phyloP scores from a whole-genome alignment of 441 rosid species.

The Euphorbia celastroides region DNA sequence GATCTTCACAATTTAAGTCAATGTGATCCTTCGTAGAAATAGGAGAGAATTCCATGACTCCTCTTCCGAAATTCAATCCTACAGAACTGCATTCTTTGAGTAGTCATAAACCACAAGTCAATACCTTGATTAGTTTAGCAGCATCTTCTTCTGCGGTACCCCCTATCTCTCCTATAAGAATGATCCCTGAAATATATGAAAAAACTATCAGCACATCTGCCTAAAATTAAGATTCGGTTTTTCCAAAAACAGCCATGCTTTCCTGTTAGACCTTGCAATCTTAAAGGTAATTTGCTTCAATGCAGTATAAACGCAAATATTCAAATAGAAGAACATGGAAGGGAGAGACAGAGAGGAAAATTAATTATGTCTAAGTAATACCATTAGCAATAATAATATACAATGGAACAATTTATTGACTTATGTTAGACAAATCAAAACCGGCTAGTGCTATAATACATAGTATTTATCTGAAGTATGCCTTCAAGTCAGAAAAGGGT shows the following conservation, averaged over 20 bases:
- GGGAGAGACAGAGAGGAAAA: background rate
- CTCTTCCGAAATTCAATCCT: background rate
- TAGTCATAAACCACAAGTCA: conserved; percentile 4
- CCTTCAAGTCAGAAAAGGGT: background rate
- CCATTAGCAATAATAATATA: background rate
- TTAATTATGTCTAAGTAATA: background rate
- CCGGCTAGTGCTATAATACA: background rate
- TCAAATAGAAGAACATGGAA: background rate
- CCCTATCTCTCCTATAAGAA: conserved; percentile 90
- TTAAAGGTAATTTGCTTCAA: background rate
- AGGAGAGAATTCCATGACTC: background rate
- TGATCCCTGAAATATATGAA: conserved; percentile 44
- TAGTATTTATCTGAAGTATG: background rate
- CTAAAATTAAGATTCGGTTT: background rate
- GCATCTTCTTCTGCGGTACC: conserved; percentile 99
- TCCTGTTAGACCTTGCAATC: background rate
- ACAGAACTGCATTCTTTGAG: background rate
- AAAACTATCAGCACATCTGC: background rate
- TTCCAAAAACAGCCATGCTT: background rate
- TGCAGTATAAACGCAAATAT: background rate
- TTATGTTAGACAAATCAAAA: background rate
- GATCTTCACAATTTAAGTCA: background rate
- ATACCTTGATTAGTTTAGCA: conserved; percentile 76
- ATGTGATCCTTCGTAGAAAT: background rate
- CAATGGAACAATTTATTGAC: background rate